A percentile compares a stretch with the other conserved stretches of the same genome.
Evolutionary conservation across 371 early-diverging fungal species (phyloP).

Genomic region (Gilbertella persicaria): DNA sequence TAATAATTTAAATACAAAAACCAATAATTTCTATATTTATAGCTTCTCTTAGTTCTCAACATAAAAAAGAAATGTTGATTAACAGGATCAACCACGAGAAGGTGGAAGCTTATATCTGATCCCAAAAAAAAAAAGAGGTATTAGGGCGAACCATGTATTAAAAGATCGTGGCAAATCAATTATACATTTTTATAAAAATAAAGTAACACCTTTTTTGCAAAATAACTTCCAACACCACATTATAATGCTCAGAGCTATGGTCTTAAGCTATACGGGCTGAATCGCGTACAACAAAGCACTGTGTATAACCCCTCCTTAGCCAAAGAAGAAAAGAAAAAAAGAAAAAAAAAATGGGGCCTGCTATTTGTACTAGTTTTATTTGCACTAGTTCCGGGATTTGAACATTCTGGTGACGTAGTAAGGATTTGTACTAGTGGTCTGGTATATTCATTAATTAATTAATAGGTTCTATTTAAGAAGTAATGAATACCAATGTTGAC

Average conservation of each 20-base stretch:
- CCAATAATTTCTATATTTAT: background rate
- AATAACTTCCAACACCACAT: slow-evolving; percentile 10
- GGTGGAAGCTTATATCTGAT: slow-evolving; percentile 3
- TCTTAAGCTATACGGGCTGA: slow-evolving; percentile 7
- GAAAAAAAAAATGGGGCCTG: background rate
- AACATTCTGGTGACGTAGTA: background rate
- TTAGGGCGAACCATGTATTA: slow-evolving; percentile 1
- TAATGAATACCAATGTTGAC: slow-evolving; percentile 9
- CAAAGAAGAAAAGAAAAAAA: slow-evolving; percentile 1
- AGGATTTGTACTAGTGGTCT: no score
- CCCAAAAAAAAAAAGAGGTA: slow-evolving; percentile 3
- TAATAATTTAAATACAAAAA: slow-evolving; percentile 7
- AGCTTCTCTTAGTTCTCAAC: slow-evolving; percentile 9
- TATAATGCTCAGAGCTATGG: slow-evolving; percentile 7
- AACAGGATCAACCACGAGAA: slow-evolving; percentile 8
- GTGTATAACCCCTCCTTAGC: slow-evolving; percentile 7
- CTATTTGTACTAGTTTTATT: background rate
- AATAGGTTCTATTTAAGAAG: no score
- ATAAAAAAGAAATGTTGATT: slow-evolving; percentile 4
- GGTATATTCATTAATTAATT: no score
- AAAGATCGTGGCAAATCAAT: background rate
- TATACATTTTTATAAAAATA: slow-evolving; percentile 1
- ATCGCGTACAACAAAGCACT: slow-evolving; percentile 9
- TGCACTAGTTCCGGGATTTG: background rate
- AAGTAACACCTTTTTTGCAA: slow-evolving; percentile 7